Base-by-base conservation (phyloP, 305 asterid species). In the Andrographis paniculata region DNA sequence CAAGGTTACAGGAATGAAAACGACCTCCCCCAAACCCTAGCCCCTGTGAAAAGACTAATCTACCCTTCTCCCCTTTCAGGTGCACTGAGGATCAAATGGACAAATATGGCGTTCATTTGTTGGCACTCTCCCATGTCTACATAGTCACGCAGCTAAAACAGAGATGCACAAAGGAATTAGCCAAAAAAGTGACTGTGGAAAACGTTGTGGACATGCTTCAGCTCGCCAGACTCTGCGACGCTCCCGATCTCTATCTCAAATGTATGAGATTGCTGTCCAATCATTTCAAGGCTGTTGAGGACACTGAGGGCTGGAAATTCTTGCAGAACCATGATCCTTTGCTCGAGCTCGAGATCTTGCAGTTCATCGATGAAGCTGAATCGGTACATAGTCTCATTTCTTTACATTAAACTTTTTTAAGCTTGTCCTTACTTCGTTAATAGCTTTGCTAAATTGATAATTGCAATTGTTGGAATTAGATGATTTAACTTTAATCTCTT, bases 221-320 rank as follows among this genome's bases (percentile, higher is more conserved):
- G 80, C 74, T 88, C 0, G 89, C 97, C 0, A 63, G 94, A 50
- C 47, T 84, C 17, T 88, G 95, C 67, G 84, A 84, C 24, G 97
- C 89, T 14, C 95, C 97, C 1, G 83, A 82, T 79, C 88, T 88
- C 20, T 60, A 69, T 61, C 74, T 88, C 53, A 75, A 64, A 70
- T 82, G 94, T 67, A 66, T 84, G 83, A 82, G 76, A 50, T 17
- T 77, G 43, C 21, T 88, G 48, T 68, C 80, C 1, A 53, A n/a
- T 1, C 60, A 77, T 39, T 84, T 79, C 72, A 73, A 65, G 54
- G 61, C 68, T 42, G 73, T 70, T 27, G 87, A 82, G 70, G 61
- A 67, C 43, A 65, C 89, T 0, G 97, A 88, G 62, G 97, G 89
- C 6, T 88, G 97, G 97, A 67, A 67, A 62, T 84, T 88, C 69